These are phyloP conservation scores for Edaphochlamys debaryana DNA, from an alignment of 139 green algal species.

Conservation along the genomic window DNA sequence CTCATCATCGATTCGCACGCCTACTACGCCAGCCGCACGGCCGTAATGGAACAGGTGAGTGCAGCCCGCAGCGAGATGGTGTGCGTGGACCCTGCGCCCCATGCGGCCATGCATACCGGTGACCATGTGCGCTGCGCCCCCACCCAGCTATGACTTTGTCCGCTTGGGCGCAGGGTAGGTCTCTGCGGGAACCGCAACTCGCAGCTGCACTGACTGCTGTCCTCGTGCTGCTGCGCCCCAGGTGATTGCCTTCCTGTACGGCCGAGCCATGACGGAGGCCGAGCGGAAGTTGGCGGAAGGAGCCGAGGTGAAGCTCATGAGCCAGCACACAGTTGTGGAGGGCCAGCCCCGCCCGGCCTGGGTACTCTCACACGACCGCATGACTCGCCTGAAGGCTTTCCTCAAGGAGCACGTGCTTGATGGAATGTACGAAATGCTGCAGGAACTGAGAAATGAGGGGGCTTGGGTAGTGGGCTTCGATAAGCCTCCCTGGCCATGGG, in stretches of 20 bases:
- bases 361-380: not conserved
- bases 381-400: not conserved
- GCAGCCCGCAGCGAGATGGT: not conserved
- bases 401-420: not conserved
- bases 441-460: not conserved
- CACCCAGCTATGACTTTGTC: no score
- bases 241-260: slow-evolving; percentile 14
- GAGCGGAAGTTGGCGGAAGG: not conserved
- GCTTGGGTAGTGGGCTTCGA: slow-evolving; percentile 15
- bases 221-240: not conserved
- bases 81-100: no score
- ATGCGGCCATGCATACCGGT: no score
- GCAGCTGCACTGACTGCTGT: no score
- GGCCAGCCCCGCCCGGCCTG: no score
- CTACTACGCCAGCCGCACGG: not conserved
- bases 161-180: not conserved
- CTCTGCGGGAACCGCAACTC: not conserved
- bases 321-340: no score
- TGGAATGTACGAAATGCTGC: not conserved
- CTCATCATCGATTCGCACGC: not conserved
- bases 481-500: not conserved
- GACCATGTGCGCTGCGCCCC: no score
- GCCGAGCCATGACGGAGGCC: not conserved
- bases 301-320: not conserved
- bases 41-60: not conserved